phyloP scores from a whole-genome alignment of 805 yeast genomes.

The Wickerhamiella kazuoi region DNA sequence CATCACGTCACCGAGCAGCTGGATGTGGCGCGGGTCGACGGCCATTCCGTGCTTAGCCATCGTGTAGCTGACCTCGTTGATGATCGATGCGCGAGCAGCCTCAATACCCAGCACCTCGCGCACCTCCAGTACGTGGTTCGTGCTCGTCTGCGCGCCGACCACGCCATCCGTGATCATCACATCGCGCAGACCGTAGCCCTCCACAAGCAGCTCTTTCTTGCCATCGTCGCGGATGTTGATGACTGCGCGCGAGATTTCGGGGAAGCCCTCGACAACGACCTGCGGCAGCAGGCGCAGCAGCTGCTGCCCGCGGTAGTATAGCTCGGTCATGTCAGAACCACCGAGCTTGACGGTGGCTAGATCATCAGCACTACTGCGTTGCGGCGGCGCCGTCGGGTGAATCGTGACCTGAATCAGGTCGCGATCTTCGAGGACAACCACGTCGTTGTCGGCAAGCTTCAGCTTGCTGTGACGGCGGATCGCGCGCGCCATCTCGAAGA shows the following conservation, averaged over 20 bases:
- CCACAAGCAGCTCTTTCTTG: constrained; percentile 76
- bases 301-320: constrained; percentile 79
- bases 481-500: constrained; percentile 75
- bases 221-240: constrained; percentile 77
- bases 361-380: constrained; percentile 1
- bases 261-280: constrained; percentile 82
- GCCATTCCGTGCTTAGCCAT: constrained; percentile 99
- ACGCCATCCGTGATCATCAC: constrained; percentile 98
- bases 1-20: constrained; percentile 94
- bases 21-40: constrained; percentile 98
- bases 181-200: constrained; percentile 90
- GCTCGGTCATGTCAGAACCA: constrained; percentile 26
- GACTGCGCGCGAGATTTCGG: constrained; percentile 88
- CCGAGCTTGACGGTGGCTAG: constrained; percentile 3
- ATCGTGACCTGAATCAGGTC: constrained; percentile 26
- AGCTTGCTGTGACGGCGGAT: constrained; percentile 72
- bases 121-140: constrained; percentile 87
- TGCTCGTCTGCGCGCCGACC: constrained; percentile 65
- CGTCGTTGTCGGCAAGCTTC: constrained; percentile 59
- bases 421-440: constrained; percentile 46
- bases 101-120: constrained; percentile 85
- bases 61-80: constrained; percentile 87
- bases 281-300: constrained; percentile 69
- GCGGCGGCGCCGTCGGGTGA: constrained; percentile 4
- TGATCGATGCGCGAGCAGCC: constrained; percentile 88